Percentiles rank a stretch among this genome's conserved stretches.
These are phyloP conservation scores for Penicillium steckii DNA, from an alignment of 495 filamentous ascomycete species.

Conservation along the genomic window DNA sequence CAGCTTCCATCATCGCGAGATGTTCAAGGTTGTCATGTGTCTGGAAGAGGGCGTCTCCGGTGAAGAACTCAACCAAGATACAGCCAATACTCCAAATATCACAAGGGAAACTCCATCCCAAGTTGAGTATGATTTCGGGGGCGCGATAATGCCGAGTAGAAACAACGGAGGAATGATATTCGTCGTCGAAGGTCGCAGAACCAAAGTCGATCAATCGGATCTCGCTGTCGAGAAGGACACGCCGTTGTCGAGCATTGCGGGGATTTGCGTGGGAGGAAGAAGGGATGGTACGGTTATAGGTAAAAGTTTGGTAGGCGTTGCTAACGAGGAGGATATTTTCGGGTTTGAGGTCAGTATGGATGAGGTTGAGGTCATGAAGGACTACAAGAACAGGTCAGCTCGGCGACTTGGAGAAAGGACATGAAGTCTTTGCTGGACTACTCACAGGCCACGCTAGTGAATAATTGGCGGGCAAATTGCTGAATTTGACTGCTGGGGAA, in stretches of 20 bases:
- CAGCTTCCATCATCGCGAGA: constrained; percentile 98
- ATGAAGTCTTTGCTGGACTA: constrained; percentile 11
- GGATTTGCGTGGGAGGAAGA: constrained; percentile 77
- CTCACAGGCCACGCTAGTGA: constrained; percentile 98
- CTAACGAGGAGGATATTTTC: constrained; percentile 96
- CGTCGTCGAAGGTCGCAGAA: constrained; percentile 95
- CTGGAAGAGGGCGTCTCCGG: constrained; percentile 95
- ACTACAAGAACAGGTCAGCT: constrained; percentile 51
- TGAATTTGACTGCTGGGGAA: constrained; percentile 99
- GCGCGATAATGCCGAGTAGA: constrained; percentile 95
- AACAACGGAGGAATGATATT: constrained; percentile 97
- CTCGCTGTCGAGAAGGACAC: constrained; percentile 90
- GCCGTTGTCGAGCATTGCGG: constrained; percentile 79
- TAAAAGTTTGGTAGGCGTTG: constrained; percentile 91
- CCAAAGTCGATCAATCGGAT: constrained; percentile 98
- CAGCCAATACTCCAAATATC: constrained; percentile 99
- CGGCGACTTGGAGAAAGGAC: too few species aligned
- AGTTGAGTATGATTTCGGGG: constrained; percentile 93
- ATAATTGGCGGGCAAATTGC: constrained; percentile 88
- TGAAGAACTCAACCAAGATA: constrained; percentile 98
- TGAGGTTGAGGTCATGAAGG: constrained; percentile 94
- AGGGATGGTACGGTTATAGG: constrained; percentile 91
- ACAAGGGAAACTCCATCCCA: constrained; percentile 97
- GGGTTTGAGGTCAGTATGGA: constrained; percentile 96
- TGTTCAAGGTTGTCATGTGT: constrained; percentile 98